These are phyloP conservation scores for Chrysoporthe deuterocubensis DNA, from an alignment of 2,329 filamentous ascomycete genomes.

Conservation along the genomic window DNA sequence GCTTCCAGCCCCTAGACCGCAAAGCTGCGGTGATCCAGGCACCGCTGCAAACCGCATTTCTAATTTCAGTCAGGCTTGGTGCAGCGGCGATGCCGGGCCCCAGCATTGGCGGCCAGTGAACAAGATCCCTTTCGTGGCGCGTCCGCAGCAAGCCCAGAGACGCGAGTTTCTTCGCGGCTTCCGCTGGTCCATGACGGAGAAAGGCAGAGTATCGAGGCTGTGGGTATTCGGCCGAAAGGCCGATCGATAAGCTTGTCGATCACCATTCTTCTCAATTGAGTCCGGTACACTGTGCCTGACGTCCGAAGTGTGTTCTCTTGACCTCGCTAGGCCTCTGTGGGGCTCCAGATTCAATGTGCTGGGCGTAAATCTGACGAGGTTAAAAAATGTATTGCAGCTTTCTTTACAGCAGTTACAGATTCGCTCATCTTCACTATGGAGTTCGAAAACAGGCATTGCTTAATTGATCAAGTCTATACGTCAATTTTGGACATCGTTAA, in stretches of 20 bases:
- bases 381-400: too few species aligned
- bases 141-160: neutral
- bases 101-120: neutral
- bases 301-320: neutral
- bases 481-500: too few species aligned
- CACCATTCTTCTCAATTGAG: neutral
- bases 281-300: neutral
- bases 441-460: too few species aligned
- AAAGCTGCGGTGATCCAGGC: neutral
- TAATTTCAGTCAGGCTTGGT: constrained; percentile 1
- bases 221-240: neutral
- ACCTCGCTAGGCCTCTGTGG: too few species aligned
- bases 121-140: neutral
- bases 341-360: too few species aligned
- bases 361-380: too few species aligned
- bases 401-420: too few species aligned
- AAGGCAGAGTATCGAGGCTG: neutral
- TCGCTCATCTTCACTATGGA: too few species aligned
- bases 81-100: constrained; percentile 13
- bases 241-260: constrained; percentile 4
- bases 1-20: neutral
- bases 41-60: neutral
- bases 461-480: too few species aligned
- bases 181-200: neutral
- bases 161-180: neutral